Percentiles rank a stretch among this genome's conserved stretches.
Conservation (phyloP, 1,284 basidiomycete genomes). For the Cryptococcus sp. region DNA sequence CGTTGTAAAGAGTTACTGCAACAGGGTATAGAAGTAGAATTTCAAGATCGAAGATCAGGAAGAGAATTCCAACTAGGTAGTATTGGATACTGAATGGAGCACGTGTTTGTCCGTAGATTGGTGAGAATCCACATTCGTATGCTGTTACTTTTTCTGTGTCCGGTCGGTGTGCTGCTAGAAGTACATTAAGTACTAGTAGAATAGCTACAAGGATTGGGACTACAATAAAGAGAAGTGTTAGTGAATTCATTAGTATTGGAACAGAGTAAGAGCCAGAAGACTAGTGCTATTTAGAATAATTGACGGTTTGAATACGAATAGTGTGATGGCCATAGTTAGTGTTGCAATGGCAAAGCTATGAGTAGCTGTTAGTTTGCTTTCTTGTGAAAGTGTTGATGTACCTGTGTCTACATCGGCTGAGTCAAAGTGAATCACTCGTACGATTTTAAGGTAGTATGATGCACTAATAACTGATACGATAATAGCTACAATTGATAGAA, state of each 20-base stretch:
- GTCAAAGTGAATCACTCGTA: conserved; percentile 36
- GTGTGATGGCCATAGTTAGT: conserved; percentile 34
- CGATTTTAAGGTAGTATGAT: conserved; percentile 32
- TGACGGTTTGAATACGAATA: conserved; percentile 15
- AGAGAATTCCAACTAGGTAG: conserved; percentile 25
- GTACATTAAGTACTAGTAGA: not conserved
- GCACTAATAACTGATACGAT: conserved; percentile 44
- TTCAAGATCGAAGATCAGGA: conserved; percentile 26
- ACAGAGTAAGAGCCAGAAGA: not conserved
- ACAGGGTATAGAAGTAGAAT: conserved; percentile 20
- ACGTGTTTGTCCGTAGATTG: conserved; percentile 34
- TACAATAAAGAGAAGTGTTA: not conserved
- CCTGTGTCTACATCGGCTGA: conserved; percentile 3
- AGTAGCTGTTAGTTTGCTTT: conserved; percentile 22
- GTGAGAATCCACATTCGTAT: conserved; percentile 30
- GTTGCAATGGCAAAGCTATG: conserved; percentile 40
- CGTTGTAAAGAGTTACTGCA: conserved; percentile 5
- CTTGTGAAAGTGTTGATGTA: conserved; percentile 7
- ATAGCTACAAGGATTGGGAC: not conserved
- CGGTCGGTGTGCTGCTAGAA: not conserved
- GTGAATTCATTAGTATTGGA: not conserved
- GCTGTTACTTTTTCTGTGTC: conserved; percentile 12
- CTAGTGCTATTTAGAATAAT: conserved; percentile 1
- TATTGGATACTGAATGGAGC: conserved; percentile 20
- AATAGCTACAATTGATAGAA: conserved; percentile 41